Conservation (phyloP, 2,329 filamentous ascomycete species). For the Trichoderma cornu-damae region DNA sequence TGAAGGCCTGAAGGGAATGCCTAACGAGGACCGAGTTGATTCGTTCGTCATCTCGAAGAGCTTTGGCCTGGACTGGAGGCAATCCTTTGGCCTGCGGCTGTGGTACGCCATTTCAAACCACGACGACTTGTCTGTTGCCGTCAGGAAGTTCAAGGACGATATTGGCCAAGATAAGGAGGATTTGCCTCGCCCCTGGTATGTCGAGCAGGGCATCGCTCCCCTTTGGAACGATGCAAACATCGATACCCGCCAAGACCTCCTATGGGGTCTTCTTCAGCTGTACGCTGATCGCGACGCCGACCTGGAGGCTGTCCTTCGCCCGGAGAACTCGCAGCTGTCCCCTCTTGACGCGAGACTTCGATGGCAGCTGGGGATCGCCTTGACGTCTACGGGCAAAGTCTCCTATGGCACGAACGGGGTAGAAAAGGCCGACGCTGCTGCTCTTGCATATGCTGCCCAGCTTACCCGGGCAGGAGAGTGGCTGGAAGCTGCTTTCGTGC, state of each 20-base stretch:
- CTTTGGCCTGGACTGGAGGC: slow-evolving; percentile 87
- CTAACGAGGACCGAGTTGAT: slow-evolving; percentile 72
- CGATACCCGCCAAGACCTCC: slow-evolving; percentile 63
- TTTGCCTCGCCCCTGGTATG: slow-evolving; percentile 66
- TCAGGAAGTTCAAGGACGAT: slow-evolving; percentile 68
- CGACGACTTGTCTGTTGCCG: slow-evolving; percentile 66
- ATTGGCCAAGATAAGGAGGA: slow-evolving; percentile 66
- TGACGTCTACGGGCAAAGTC: slow-evolving; percentile 48
- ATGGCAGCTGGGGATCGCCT: slow-evolving; percentile 77
- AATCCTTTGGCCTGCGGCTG: slow-evolving; percentile 82
- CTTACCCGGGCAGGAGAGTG: slow-evolving; percentile 61
- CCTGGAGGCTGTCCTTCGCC: slow-evolving; percentile 67
- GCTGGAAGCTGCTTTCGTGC: slow-evolving; percentile 68
- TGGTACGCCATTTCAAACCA: slow-evolving; percentile 75
- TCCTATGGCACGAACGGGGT: slow-evolving; percentile 50
- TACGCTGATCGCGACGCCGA: slow-evolving; percentile 58
- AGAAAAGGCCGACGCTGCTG: slow-evolving; percentile 61
- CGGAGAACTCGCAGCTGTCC: slow-evolving; percentile 70
- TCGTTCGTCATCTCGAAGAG: slow-evolving; percentile 77
- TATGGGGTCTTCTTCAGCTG: slow-evolving; percentile 82
- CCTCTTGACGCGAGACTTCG: slow-evolving; percentile 69
- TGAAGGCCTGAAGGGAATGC: slow-evolving; percentile 66
- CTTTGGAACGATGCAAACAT: slow-evolving; percentile 57
- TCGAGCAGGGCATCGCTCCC: slow-evolving; percentile 52
- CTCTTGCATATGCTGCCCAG: slow-evolving; percentile 59